Evolutionary conservation across 768 basidiomycete genomes (phyloP).

Genomic region (Kwoniella sp.): DNA sequence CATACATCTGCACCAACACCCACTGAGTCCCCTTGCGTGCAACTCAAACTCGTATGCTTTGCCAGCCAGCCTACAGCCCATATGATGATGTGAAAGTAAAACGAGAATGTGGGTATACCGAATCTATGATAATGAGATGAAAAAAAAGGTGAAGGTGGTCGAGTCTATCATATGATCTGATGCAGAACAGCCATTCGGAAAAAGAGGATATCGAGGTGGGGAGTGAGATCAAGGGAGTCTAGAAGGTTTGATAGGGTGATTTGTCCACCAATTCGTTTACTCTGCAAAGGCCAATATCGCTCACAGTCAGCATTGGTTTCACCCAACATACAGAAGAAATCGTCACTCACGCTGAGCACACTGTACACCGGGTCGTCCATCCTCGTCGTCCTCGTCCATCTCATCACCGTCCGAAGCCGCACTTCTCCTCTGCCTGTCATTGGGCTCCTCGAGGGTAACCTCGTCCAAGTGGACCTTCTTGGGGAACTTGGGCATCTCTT

Average conservation of each 20-base stretch:
- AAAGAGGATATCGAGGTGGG: not conserved
- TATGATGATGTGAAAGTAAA: not conserved
- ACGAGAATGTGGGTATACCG: not conserved
- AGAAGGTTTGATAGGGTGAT: not conserved
- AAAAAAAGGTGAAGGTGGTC: not conserved
- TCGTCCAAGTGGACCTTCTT: slow-evolving; percentile 76
- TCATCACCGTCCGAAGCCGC: slow-evolving; percentile 66
- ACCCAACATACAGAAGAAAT: not conserved
- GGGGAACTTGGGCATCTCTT: slow-evolving; percentile 67
- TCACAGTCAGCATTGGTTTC: not conserved
- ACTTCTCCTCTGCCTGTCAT: slow-evolving; percentile 65
- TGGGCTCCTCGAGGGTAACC: slow-evolving; percentile 76
- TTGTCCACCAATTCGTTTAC: not conserved
- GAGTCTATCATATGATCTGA: not conserved
- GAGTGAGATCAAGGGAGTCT: not conserved
- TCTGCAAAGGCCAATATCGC: not conserved
- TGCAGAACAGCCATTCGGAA: not conserved
- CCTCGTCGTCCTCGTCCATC: slow-evolving; percentile 80
- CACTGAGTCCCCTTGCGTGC: not conserved
- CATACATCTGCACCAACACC: not conserved
- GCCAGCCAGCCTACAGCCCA: not conserved
- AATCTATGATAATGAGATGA: not conserved
- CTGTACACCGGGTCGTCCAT: slow-evolving; percentile 87
- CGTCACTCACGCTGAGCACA: slow-evolving; percentile 65
- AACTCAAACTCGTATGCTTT: not conserved